Evolutionary conservation across 192 early-diverging fungal species (phyloP).

Genomic region (Paraglomus occultum): DNA sequence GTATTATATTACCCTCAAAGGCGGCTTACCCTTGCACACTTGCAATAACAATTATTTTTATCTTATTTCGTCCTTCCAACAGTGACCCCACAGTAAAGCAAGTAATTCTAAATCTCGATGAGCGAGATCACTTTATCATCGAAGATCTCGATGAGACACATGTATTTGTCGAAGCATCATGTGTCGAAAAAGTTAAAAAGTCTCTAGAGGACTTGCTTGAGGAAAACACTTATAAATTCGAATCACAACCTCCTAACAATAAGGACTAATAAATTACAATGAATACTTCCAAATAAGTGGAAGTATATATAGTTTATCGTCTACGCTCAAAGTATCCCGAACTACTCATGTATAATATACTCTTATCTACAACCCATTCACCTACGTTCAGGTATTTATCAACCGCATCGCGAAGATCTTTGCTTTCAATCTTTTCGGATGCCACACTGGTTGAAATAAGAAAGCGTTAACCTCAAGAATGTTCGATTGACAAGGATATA

Average conservation of each 20-base stretch:
- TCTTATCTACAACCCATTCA: slow-evolving; percentile 53
- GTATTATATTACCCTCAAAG: too few species aligned
- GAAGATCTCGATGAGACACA: slow-evolving; percentile 83
- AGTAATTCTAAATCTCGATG: slow-evolving; percentile 69
- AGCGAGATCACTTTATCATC: slow-evolving; percentile 69
- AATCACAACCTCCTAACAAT: slow-evolving; percentile 19
- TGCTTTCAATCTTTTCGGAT: slow-evolving; percentile 48
- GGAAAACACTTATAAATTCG: slow-evolving; percentile 68
- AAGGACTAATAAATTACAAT: background rate
- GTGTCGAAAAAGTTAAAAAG: slow-evolving; percentile 54
- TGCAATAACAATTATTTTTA: background rate
- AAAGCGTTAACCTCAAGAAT: background rate
- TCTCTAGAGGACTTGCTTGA: slow-evolving; percentile 72
- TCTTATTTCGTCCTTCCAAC: background rate
- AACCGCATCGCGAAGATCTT: slow-evolving; percentile 47
- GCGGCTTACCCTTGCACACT: background rate
- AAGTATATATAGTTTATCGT: slow-evolving; percentile 30
- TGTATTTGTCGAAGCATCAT: slow-evolving; percentile 67
- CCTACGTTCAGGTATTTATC: slow-evolving; percentile 55
- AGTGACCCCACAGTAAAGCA: slow-evolving; percentile 78
- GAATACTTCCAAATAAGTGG: background rate
- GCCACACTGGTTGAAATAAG: slow-evolving; percentile 39
- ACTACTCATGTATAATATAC: slow-evolving; percentile 39
- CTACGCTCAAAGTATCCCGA: slow-evolving; percentile 57
- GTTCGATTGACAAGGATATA: background rate